Percentiles rank a stretch among this genome's conserved stretches.
Evolutionary conservation across 441 rosid species (phyloP).

Genomic region (Erodium moschatum): DNA sequence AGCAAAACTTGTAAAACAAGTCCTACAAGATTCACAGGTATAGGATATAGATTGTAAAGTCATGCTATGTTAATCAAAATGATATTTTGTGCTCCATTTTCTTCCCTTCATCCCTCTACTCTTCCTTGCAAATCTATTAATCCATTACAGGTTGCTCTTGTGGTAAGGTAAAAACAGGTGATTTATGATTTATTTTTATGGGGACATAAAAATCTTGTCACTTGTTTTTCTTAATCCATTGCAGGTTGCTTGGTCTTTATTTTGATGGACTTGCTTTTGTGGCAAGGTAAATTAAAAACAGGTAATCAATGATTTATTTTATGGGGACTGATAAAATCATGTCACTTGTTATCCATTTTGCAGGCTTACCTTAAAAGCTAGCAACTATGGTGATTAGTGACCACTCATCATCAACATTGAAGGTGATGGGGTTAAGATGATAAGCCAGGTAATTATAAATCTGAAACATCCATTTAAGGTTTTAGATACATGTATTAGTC

Average conservation of each 20-base stretch:
- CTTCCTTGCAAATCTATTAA: not conserved
- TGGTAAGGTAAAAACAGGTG: not conserved
- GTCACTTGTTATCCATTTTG: not conserved
- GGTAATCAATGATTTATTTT: too few species aligned
- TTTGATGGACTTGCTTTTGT: not conserved
- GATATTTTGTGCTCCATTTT: not conserved
- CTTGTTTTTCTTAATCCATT: not conserved
- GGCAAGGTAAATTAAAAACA: not conserved
- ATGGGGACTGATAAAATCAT: not conserved
- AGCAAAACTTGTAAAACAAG: not conserved
- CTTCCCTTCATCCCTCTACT: not conserved
- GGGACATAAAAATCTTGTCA: not conserved
- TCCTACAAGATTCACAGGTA: not conserved
- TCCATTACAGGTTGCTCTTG: not conserved
- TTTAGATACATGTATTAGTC: not conserved
- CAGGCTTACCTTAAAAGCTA: not conserved
- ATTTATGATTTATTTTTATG: not conserved
- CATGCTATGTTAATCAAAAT: not conserved
- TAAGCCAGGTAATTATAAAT: not conserved
- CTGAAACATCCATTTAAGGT: not conserved
- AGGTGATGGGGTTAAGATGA: not conserved
- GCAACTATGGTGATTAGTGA: not conserved
- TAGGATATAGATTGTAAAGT: constrained; percentile 4
- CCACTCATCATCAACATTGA: not conserved
- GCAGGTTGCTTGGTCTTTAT: not conserved